A percentile compares a stretch with the other conserved stretches of the same genome.
These are phyloP conservation scores for Verticillium alfalfae DNA, from an alignment of 2,329 filamentous ascomycete species.

Conservation along the genomic window DNA sequence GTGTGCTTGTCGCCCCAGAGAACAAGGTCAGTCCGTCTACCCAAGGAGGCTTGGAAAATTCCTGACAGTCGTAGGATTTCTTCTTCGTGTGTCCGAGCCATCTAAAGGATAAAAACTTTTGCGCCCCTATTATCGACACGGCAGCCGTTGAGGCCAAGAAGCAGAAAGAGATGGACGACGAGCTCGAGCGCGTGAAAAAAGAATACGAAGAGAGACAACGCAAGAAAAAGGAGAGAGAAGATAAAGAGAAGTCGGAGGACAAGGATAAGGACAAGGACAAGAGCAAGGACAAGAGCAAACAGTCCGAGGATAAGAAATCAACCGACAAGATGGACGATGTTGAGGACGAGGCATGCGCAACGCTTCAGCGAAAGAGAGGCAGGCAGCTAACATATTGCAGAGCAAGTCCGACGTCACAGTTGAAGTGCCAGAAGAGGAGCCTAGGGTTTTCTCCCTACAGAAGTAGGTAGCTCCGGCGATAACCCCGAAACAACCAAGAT, in stretches of 20 bases:
- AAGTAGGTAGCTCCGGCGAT: slow-evolving; percentile 3
- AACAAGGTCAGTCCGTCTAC: slow-evolving; percentile 61
- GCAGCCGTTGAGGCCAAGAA: slow-evolving; percentile 58
- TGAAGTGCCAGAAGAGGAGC: slow-evolving; percentile 55
- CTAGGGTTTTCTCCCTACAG: slow-evolving; percentile 64
- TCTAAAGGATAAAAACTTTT: slow-evolving; percentile 78
- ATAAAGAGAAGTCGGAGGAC: slow-evolving; percentile 48
- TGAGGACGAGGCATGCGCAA: slow-evolving; percentile 30
- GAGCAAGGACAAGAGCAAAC: slow-evolving; percentile 30
- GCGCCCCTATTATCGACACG: slow-evolving; percentile 66
- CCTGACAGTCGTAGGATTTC: slow-evolving; percentile 53
- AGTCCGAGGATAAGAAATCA: slow-evolving; percentile 24
- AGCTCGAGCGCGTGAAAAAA: slow-evolving; percentile 61
- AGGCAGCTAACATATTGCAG: slow-evolving; percentile 15
- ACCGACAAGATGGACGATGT: slow-evolving; percentile 27
- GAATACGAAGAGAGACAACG: slow-evolving; percentile 72
- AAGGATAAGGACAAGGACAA: slow-evolving; percentile 42
- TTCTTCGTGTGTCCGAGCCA: slow-evolving; percentile 88
- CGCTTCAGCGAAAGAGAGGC: not conserved
- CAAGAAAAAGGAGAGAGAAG: slow-evolving; percentile 63
- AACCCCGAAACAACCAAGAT: not conserved
- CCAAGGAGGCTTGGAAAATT: too few species aligned
- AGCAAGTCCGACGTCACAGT: slow-evolving; percentile 27
- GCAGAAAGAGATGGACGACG: slow-evolving; percentile 60
- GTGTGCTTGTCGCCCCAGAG: slow-evolving; percentile 82